Conservation (phyloP, 2,329 filamentous ascomycete species). For the Dryadomyces quercus-mongolicae region DNA sequence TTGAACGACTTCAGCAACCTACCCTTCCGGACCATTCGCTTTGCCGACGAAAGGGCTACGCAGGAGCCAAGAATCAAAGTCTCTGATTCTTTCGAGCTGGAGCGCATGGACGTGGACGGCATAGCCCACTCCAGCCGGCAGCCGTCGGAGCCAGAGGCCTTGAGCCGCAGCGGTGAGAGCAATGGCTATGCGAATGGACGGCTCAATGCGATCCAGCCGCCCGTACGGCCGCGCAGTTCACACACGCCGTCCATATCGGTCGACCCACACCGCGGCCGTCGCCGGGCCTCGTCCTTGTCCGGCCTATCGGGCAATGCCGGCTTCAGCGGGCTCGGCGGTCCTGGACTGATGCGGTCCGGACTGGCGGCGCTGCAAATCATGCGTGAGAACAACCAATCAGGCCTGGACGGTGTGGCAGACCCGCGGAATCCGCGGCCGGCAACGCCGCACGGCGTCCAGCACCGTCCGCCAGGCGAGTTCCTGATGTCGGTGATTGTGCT, state of each 20-base stretch:
- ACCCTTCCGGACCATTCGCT: conserved; percentile 3
- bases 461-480: conserved; percentile 32
- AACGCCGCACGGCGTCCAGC: conserved; percentile 18
- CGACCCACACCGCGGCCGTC: background rate
- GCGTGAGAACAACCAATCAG: conserved; percentile 4
- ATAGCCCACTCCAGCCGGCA: background rate
- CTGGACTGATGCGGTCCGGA: conserved; percentile 7
- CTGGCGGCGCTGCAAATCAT: conserved; percentile 7
- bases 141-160: background rate
- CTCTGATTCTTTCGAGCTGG: background rate
- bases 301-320: background rate
- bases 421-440: background rate
- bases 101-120: background rate
- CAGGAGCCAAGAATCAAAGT: too few relatives aligned
- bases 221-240: background rate
- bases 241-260: conserved; percentile 1
- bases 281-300: background rate
- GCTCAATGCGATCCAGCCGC: background rate
- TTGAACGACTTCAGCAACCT: background rate
- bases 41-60: conserved; percentile 3
- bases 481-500: conserved; percentile 34
- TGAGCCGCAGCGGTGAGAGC: background rate
- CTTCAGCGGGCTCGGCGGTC: background rate
- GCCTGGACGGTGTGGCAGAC: background rate
- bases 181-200: background rate